phyloP scores from a whole-genome alignment of 768 basidiomycete genomes.

The Daedaleopsis nitida region DNA sequence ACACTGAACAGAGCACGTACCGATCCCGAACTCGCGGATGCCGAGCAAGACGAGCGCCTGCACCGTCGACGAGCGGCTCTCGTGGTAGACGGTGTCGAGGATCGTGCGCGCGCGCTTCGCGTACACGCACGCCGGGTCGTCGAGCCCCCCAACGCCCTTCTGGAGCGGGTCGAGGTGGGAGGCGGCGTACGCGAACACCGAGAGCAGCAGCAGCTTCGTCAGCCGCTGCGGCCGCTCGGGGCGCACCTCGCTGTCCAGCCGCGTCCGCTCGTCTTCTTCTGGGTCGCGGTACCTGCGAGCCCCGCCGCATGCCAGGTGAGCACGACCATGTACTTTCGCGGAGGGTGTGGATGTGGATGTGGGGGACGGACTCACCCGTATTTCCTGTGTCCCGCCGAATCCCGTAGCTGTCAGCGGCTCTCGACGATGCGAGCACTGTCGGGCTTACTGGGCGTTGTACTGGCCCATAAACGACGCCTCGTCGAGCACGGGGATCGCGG shows the following conservation, averaged over 20 bases:
- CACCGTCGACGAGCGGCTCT: constrained; percentile 71
- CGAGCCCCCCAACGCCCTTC: neutral
- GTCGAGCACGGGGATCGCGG: constrained; percentile 77
- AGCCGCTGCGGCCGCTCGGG: constrained; percentile 57
- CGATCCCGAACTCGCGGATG: constrained; percentile 84
- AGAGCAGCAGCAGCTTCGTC: constrained; percentile 69
- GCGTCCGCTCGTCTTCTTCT: neutral
- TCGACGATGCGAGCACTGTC: neutral
- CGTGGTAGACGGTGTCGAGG: constrained; percentile 56
- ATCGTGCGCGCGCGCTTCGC: constrained; percentile 61
- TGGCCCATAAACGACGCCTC: constrained; percentile 67
- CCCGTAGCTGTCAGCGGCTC: neutral
- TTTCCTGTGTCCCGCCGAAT: neutral
- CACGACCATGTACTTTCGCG: too few species aligned
- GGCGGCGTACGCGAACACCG: constrained; percentile 82
- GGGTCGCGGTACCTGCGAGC: neutral
- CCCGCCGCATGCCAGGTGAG: neutral
- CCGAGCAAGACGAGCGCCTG: constrained; percentile 83
- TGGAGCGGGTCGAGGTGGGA: constrained; percentile 54
- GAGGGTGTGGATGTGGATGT: too few species aligned
- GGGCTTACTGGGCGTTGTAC: constrained; percentile 34
- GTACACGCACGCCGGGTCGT: constrained; percentile 59
- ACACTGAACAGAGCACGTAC: constrained; percentile 38
- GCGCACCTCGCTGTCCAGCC: neutral
- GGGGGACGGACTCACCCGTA: neutral